Evolutionary conservation across 495 filamentous ascomycete genomes (phyloP).

Genomic region (Daldinia childiae): DNA sequence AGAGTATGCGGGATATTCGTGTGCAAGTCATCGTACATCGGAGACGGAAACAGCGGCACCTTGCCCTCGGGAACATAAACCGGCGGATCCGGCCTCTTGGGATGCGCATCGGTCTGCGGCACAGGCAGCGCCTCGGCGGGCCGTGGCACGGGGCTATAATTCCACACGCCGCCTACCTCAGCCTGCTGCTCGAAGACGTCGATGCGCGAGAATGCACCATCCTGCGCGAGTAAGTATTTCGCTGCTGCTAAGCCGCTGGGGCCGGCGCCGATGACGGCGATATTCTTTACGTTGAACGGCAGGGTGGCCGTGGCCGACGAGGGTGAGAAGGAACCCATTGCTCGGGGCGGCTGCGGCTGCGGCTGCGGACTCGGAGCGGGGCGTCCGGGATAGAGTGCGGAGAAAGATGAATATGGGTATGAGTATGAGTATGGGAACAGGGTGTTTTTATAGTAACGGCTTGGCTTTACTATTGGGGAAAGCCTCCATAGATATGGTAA

Average conservation of each 20-base stretch:
- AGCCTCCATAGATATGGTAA: neutral
- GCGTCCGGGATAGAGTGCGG: neutral
- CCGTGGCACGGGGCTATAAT: slow-evolving; percentile 64
- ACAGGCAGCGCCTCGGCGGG: slow-evolving; percentile 38
- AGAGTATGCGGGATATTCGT: slow-evolving; percentile 86
- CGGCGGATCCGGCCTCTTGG: slow-evolving; percentile 52
- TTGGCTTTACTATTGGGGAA: neutral
- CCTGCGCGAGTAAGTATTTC: slow-evolving; percentile 78
- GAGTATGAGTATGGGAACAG: too few species aligned
- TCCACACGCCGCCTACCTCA: slow-evolving; percentile 84
- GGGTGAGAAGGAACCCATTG: slow-evolving; percentile 44
- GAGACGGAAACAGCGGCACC: slow-evolving; percentile 67
- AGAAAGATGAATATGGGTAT: neutral
- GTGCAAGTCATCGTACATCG: slow-evolving; percentile 82
- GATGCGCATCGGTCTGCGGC: slow-evolving; percentile 54
- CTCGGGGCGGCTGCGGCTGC: neutral
- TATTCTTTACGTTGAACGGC: slow-evolving; percentile 56
- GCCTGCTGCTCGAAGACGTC: slow-evolving; percentile 83
- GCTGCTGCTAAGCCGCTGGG: slow-evolving; percentile 73
- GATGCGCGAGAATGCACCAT: slow-evolving; percentile 70
- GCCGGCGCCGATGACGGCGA: slow-evolving; percentile 78
- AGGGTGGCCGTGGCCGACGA: neutral
- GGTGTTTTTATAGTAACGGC: too few species aligned
- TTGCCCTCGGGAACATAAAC: slow-evolving; percentile 29
- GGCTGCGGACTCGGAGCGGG: neutral